Conservation (phyloP, 2,329 filamentous ascomycete species). For the Beauveria sp. region DNA sequence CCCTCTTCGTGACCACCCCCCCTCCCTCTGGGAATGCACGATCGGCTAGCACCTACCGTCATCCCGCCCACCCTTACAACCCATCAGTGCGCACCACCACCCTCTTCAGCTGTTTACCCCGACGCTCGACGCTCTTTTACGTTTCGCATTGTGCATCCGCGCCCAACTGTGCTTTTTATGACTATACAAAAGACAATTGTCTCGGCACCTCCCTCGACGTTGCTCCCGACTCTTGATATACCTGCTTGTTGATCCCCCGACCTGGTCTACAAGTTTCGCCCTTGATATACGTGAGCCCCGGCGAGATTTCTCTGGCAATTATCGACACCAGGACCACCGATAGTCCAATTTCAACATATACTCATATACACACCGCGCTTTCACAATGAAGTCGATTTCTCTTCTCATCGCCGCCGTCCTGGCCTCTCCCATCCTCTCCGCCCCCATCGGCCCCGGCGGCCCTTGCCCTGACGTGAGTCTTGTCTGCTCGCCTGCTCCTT, state of each 20-base stretch:
- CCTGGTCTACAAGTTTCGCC: not conserved
- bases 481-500: not conserved
- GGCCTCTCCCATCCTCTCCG: slow-evolving; percentile 12
- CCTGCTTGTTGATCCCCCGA: not conserved
- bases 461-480: slow-evolving; percentile 28
- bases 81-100: slow-evolving; percentile 2
- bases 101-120: not conserved
- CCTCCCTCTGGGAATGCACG: not conserved
- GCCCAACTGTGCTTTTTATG: not conserved
- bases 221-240: not conserved
- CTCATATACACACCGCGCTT: not conserved
- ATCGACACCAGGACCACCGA: not conserved
- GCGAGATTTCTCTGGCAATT: not conserved
- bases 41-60: slow-evolving; percentile 3
- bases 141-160: not conserved
- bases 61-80: not conserved
- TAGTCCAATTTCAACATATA: not conserved
- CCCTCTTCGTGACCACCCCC: not conserved
- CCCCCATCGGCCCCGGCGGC: slow-evolving; percentile 21
- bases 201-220: not conserved
- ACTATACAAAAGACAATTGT: not conserved
- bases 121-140: not conserved
- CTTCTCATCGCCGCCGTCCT: slow-evolving; percentile 15
- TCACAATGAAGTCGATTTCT: slow-evolving; percentile 17
- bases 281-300: not conserved